Conservation (phyloP, 2,329 filamentous ascomycete genomes). For the Phaeomoniella chlamydospora region DNA sequence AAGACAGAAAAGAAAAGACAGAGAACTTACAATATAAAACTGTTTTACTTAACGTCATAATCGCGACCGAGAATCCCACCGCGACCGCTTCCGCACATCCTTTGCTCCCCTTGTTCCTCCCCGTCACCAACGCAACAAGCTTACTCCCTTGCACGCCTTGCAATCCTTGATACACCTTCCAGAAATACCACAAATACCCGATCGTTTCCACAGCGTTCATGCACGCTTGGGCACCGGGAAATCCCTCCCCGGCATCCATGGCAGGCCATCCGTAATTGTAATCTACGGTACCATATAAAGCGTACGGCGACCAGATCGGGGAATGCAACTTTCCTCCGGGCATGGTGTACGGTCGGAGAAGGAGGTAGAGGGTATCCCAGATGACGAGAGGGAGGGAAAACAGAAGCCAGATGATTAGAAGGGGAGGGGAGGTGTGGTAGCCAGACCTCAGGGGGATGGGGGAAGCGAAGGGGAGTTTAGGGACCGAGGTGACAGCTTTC, state of each 20-base stretch:
- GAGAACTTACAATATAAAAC: conserved; percentile 45
- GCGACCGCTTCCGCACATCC: conserved; percentile 39
- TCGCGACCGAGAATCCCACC: conserved; percentile 41
- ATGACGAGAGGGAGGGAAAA: conserved; percentile 63
- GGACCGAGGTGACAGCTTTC: conserved; percentile 4
- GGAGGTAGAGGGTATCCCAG: conserved; percentile 71
- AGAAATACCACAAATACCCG: conserved; percentile 50
- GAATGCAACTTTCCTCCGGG: conserved; percentile 57
- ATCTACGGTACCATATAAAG: conserved; percentile 66
- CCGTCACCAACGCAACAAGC: background rate
- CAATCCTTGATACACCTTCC: conserved; percentile 25
- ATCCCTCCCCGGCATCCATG: conserved; percentile 53
- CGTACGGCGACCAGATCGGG: conserved; percentile 64
- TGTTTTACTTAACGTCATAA: conserved; percentile 56
- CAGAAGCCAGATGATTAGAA: conserved; percentile 55
- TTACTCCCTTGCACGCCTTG: conserved; percentile 13
- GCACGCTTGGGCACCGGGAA: conserved; percentile 58
- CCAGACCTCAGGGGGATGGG: conserved; percentile 21
- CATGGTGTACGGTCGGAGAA: conserved; percentile 71
- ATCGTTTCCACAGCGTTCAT: conserved; percentile 56
- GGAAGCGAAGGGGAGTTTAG: conserved; percentile 6
- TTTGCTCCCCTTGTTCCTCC: conserved; percentile 8
- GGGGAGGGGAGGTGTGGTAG: conserved; percentile 45
- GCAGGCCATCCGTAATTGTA: conserved; percentile 69
- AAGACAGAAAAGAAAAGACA: background rate